phyloP scores from a whole-genome alignment of 2,329 filamentous ascomycete genomes.

The Monilinia vaccinii-corymbosi region DNA sequence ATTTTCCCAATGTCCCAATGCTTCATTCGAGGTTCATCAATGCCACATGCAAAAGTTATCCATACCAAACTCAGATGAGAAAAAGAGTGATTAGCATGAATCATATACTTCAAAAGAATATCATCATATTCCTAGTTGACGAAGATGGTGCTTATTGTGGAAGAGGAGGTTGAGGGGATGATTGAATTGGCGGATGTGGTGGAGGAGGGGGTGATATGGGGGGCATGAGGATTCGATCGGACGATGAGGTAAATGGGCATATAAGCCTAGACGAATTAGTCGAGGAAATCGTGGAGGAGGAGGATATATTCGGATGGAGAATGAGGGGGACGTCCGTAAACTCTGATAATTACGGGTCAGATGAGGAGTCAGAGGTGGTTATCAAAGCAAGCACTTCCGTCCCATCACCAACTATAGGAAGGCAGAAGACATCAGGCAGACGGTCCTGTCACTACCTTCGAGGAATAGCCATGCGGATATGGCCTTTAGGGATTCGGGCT shows the following conservation, averaged over 20 bases:
- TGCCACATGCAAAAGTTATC: neutral
- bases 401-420: neutral
- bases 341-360: neutral
- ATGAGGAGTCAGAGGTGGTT: neutral
- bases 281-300: constrained; percentile 2
- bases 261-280: neutral
- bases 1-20: neutral
- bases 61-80: no score
- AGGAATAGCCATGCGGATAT: neutral
- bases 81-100: constrained; percentile 5
- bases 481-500: constrained; percentile 4
- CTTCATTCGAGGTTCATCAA: neutral
- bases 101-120: neutral
- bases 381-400: neutral
- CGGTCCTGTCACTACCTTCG: neutral
- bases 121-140: neutral
- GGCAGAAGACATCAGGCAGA: neutral
- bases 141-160: constrained; percentile 3
- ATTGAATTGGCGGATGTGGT: constrained; percentile 2
- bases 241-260: neutral
- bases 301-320: neutral
- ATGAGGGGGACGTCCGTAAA: neutral
- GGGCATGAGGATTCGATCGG: neutral
- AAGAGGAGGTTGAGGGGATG: constrained; percentile 7
- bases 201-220: neutral